Base-by-base conservation (phyloP, 2,329 filamentous ascomycete genomes). In the Colletotrichum cereale region DNA sequence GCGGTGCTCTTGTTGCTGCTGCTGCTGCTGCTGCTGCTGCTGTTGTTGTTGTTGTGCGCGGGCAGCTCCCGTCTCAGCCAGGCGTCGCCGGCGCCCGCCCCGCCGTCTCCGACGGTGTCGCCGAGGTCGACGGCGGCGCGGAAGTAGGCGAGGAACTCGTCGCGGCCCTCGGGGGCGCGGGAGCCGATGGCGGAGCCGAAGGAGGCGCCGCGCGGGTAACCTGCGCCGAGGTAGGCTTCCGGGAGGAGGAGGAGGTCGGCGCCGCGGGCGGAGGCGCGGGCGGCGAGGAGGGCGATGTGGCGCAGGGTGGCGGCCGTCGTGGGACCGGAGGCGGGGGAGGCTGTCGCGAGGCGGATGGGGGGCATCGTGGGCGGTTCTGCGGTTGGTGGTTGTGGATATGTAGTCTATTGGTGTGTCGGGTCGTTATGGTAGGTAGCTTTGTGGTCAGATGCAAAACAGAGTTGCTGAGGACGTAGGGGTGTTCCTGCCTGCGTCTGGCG, bases 131-230 rank as follows among this genome's bases (percentile, higher is more conserved):
- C 90, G 0, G 94, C 93, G 10, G 84, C 84, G 71, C 91, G 89
- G 83, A 95, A 97, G 82, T 97, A 97, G 4, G 87, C 83, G 12
- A 95, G 86, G 79, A 92, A 98, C 77, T 97, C 94, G 34, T 97
- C 94, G 24, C 95, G 88, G 5, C 95, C 95, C 60, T 86, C 84
- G 3, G 87, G 84, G 0, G 88, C 86, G 47, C 95, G 90, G 21
- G 87, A 85, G 5, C 95, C 95, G 7, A 97, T 86, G 2, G 88
- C 86, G 57, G 90, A 90, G 5, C 95, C 95, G 77, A 97, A 97
- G 62, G 85, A 85, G 73, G 91, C 91, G 24, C 92, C 94, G 14
- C 95, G 92, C 24, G 96, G 96, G 79, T 98, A 98, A 1, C 95
- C 96, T 6, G 60, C 60, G 57, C 96, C 96, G 2, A 98, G 87